Percentiles rank a stretch among this genome's conserved stretches.
phyloP scores from a whole-genome alignment of 352 stramenopile species.

The Phytopythium chamaehyphon region DNA sequence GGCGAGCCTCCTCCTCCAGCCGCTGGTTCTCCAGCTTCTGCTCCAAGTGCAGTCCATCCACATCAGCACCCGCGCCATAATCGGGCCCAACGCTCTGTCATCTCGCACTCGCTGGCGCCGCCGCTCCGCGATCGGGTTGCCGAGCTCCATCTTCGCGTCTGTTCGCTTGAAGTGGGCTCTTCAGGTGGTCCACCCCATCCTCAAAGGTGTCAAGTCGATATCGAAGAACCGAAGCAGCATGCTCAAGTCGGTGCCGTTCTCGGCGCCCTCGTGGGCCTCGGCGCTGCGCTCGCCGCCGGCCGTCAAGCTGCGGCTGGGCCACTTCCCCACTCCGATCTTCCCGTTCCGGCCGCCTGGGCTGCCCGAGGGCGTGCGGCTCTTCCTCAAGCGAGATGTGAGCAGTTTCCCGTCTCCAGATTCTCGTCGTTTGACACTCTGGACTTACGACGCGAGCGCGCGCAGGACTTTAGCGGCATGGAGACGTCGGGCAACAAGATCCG shows the following conservation, averaged over 20 bases:
- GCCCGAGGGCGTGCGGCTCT: conserved; percentile 64
- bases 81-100: no score
- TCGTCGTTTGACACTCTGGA: not conserved
- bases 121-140: conserved; percentile 36
- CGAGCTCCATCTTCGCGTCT: not conserved
- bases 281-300: conserved; percentile 38
- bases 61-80: conserved; percentile 1
- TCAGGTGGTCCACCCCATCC: no score
- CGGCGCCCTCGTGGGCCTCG: conserved; percentile 51
- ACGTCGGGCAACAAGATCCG: conserved; percentile 95
- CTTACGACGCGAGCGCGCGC: not conserved
- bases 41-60: not conserved
- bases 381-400: conserved; percentile 80
- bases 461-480: conserved; percentile 88
- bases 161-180: not conserved
- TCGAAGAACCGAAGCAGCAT: conserved; percentile 19
- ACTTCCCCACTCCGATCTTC: conserved; percentile 82
- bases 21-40: conserved; percentile 77
- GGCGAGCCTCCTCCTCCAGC: conserved; percentile 47
- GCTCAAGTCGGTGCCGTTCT: conserved; percentile 62
- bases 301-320: conserved; percentile 52
- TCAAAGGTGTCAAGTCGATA: not conserved
- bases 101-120: conserved; percentile 29
- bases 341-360: conserved; percentile 67
- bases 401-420: not conserved